Percentiles rank a stretch among this genome's conserved stretches.
These are phyloP conservation scores for Friedmanniomyces simplex DNA, from an alignment of 495 filamentous ascomycete species.

Conservation along the genomic window DNA sequence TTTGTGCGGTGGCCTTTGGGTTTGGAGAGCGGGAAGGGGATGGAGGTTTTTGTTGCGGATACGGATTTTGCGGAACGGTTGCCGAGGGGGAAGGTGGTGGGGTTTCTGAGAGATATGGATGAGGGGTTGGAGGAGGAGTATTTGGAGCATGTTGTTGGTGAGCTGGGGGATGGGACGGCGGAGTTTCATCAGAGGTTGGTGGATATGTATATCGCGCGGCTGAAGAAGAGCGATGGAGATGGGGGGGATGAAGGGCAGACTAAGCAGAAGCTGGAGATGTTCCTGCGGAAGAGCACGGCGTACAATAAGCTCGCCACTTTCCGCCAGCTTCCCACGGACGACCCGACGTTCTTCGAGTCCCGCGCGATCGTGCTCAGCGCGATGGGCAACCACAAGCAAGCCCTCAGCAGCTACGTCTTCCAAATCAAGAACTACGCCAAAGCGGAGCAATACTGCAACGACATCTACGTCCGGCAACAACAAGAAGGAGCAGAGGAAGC, in stretches of 20 bases:
- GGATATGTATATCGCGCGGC: constrained; percentile 58
- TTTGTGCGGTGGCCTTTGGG: constrained; percentile 81
- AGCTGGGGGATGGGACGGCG: constrained; percentile 72
- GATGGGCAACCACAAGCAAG: constrained; percentile 91
- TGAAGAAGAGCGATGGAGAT: constrained; percentile 48
- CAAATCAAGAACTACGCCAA: constrained; percentile 76
- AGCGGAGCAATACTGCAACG: constrained; percentile 94
- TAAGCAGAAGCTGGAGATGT: constrained; percentile 54
- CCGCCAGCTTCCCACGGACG: constrained; percentile 63
- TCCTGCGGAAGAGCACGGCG: constrained; percentile 64
- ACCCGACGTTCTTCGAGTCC: constrained; percentile 78
- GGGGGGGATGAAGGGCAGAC: constrained; percentile 35
- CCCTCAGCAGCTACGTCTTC: constrained; percentile 92
- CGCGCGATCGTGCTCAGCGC: constrained; percentile 87
- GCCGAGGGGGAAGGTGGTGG: constrained; percentile 62
- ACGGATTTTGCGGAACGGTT: constrained; percentile 90
- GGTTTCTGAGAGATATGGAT: constrained; percentile 62
- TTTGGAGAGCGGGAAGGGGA: constrained; percentile 62
- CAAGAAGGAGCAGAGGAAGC: background rate
- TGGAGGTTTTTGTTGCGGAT: constrained; percentile 92
- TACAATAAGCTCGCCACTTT: constrained; percentile 73
- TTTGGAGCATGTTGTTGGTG: constrained; percentile 80
- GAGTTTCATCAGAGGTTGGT: constrained; percentile 81
- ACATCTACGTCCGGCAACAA: constrained; percentile 45
- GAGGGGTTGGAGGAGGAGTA: constrained; percentile 63